Evolutionary conservation across 2,329 filamentous ascomycete species (phyloP), one percentile per base, ranked within the genome.

Genomic region (Boeremia lycopersici): DNA sequence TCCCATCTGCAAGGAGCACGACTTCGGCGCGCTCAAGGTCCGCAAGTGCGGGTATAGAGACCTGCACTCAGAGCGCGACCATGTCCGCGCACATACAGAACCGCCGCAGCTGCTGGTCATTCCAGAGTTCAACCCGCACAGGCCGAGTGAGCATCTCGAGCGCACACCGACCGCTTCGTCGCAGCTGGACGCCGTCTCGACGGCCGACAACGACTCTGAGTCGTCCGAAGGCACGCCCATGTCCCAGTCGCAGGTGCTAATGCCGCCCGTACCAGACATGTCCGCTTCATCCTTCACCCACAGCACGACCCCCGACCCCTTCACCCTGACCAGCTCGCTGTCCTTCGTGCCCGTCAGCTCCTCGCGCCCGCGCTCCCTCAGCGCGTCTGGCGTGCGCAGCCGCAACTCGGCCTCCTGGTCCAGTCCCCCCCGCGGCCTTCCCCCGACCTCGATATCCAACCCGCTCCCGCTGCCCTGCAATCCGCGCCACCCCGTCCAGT

Each of bases 1-100:
- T 48, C 78, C 82, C 2, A 72, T 86, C 25, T 86, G 83, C 69
- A 83, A 84, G 61, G 83, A 85, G 61, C 83, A 86, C 65, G 83
- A 86, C 60, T 79, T 86, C 39, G 79, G 82, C 25, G 82, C 79
- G 12, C 74, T 84, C 17, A 82, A 83, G 48, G 74, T 84, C 26
- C 76, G 82, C 33, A 83, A 84, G 43, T 86, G 83, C 63, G 83
- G 83, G 15, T 85, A 80, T 61, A 76, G 81, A 59, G 82, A 85
- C 46, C 76, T 86, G 53, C 74, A 77, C 26, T 71, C 79, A 19
- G 83, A 86, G 64, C 70, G 74, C 11, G 74, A 77, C 23, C 74
- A 75, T 51, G 73, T 73, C 8, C 67, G 71, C 43, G 65, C 66
- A 12, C 71, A 76, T 31, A 69, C 70, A 30, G 68, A 73, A 48